A percentile compares a stretch with the other conserved stretches of the same genome.
These are phyloP conservation scores for Blastocystis sp. DNA, from an alignment of 352 stramenopile species.

Conservation along the genomic window DNA sequence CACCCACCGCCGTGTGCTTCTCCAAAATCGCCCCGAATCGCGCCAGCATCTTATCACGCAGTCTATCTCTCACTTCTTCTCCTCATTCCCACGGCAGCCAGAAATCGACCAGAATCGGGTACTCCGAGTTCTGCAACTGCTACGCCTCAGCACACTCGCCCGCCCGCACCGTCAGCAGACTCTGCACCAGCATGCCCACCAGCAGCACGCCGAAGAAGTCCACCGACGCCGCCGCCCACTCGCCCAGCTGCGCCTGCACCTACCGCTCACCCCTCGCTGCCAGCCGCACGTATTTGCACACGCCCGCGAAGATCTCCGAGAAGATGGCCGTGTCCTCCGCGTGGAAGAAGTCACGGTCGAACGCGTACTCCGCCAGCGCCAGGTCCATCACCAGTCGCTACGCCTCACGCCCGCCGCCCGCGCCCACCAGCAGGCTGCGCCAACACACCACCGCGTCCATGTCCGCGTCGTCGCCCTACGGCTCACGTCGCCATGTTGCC, in stretches of 20 bases:
- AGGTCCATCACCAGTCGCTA: slow-evolving; percentile 12
- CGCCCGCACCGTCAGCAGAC: not conserved
- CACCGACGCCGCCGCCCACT: not conserved
- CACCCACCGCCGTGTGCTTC: not conserved
- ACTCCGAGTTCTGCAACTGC: slow-evolving; percentile 1
- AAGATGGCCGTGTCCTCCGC: slow-evolving; percentile 26
- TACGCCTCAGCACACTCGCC: not conserved
- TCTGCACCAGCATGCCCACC: slow-evolving; percentile 23
- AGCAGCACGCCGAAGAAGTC: slow-evolving; percentile 34
- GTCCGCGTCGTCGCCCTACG: slow-evolving; percentile 2
- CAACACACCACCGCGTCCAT: not conserved
- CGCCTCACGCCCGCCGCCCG: not conserved
- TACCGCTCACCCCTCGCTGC: not conserved
- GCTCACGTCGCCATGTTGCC: no score
- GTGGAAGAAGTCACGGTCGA: slow-evolving; percentile 2
- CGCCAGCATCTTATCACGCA: slow-evolving; percentile 42
- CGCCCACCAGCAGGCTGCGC: not conserved
- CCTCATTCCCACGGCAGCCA: slow-evolving; percentile 10
- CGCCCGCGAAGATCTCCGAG: slow-evolving; percentile 9
- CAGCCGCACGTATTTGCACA: slow-evolving; percentile 34
- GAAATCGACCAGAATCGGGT: slow-evolving; percentile 30
- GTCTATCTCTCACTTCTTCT: not conserved
- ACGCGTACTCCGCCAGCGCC: slow-evolving; percentile 1
- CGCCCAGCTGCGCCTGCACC: not conserved
- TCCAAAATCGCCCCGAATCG: slow-evolving; percentile 35